Conservation (phyloP, 2,329 filamentous ascomycete genomes). For the Periconia sp. region DNA sequence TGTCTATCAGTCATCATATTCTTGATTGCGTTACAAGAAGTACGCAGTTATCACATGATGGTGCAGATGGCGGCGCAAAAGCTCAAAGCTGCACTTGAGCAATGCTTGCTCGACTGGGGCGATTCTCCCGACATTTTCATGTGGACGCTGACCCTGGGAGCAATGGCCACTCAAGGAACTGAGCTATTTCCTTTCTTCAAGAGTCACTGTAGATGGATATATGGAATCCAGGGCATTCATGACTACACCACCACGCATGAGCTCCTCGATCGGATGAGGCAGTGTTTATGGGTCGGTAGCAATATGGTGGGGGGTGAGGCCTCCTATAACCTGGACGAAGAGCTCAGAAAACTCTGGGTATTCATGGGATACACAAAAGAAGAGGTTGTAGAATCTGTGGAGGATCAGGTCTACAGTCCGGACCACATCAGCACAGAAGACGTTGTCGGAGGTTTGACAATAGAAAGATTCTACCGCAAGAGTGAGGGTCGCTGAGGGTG, state of each 20-base stretch:
- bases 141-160: constrained; percentile 35
- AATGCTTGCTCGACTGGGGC: constrained; percentile 21
- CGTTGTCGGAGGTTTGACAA: constrained; percentile 10
- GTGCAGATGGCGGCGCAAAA: constrained; percentile 24
- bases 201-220: constrained; percentile 15
- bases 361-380: constrained; percentile 2
- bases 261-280: constrained; percentile 16
- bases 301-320: background rate
- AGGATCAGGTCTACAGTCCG: constrained; percentile 1
- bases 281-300: constrained; percentile 8
- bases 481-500: background rate
- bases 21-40: constrained; percentile 23
- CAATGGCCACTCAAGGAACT: constrained; percentile 21
- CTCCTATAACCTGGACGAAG: constrained; percentile 4
- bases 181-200: constrained; percentile 19
- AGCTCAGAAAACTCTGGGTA: constrained; percentile 4
- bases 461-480: constrained; percentile 7
- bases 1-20: constrained; percentile 31
- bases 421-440: constrained; percentile 5
- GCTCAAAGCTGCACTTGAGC: constrained; percentile 19
- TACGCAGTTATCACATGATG: constrained; percentile 16
- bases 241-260: constrained; percentile 12
- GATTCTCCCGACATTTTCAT: constrained; percentile 24
- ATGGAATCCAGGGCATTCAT: constrained; percentile 12
- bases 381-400: constrained; percentile 1